phyloP scores from a whole-genome alignment of 176 grass and related monocot species.

The Musa acuminata region DNA sequence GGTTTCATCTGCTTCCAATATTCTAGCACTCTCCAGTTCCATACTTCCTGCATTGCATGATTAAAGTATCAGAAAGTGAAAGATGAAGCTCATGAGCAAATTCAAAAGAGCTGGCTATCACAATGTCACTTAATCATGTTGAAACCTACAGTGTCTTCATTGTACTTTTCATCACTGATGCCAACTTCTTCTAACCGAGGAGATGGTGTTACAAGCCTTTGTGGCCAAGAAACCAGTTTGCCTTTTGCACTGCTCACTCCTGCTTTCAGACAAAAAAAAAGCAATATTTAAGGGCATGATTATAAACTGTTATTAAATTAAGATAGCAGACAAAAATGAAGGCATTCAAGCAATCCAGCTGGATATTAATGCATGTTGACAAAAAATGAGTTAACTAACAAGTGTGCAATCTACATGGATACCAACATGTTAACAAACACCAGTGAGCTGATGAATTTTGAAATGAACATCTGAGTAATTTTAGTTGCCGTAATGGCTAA shows the following conservation, averaged over 20 bases:
- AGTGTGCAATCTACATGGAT: too few species aligned
- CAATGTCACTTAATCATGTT: neutral
- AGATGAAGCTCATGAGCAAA: neutral
- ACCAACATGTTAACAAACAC: too few species aligned
- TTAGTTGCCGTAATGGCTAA: too few species aligned
- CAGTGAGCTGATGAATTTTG: too few species aligned
- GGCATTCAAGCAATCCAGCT: too few species aligned
- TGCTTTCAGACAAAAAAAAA: constrained; percentile 12
- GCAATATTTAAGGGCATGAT: neutral
- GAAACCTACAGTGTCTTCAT: constrained; percentile 44
- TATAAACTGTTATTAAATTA: too few species aligned
- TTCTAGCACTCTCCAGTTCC: constrained; percentile 47
- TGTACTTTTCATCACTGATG: constrained; percentile 37
- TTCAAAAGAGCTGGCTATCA: neutral
- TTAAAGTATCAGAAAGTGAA: constrained; percentile 4
- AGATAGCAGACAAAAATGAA: too few species aligned
- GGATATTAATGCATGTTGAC: too few species aligned
- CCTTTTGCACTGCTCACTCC: constrained; percentile 47
- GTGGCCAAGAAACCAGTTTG: constrained; percentile 60
- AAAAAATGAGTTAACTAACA: too few species aligned
- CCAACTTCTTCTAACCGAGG: constrained; percentile 54
- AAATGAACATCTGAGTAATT: too few species aligned
- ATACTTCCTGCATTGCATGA: constrained; percentile 38
- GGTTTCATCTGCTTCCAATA: constrained; percentile 69
- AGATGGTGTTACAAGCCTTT: constrained; percentile 54